Evolutionary conservation across 495 filamentous ascomycete genomes (phyloP).

Genomic region (Lentithecium fluviatile): DNA sequence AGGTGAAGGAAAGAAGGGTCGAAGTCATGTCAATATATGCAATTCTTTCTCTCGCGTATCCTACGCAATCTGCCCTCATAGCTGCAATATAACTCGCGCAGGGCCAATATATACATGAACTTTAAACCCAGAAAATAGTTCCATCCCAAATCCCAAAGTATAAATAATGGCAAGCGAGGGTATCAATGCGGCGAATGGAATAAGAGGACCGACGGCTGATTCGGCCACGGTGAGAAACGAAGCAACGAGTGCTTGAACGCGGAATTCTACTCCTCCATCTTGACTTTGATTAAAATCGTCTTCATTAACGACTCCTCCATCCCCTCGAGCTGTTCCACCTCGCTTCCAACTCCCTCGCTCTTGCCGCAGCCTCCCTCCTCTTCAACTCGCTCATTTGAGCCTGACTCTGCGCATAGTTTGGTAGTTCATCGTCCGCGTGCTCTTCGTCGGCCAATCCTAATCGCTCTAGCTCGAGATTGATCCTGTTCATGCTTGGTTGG

Average conservation of each 20-base stretch:
- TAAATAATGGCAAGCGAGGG: slow-evolving; percentile 32
- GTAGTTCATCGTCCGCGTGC: slow-evolving; percentile 39
- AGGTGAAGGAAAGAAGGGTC: too few species aligned
- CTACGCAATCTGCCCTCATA: too few species aligned
- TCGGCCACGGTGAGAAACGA: background rate
- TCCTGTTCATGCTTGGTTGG: slow-evolving; percentile 13
- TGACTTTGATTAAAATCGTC: background rate
- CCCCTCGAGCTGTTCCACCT: slow-evolving; percentile 35
- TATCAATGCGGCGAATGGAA: slow-evolving; percentile 31
- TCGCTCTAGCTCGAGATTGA: slow-evolving; percentile 33
- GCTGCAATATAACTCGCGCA: too few species aligned
- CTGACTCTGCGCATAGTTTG: slow-evolving; percentile 43
- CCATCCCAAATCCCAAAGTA: slow-evolving; percentile 12
- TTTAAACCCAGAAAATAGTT: background rate
- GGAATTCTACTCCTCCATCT: background rate
- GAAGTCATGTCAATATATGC: too few species aligned
- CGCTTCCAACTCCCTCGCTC: slow-evolving; percentile 40
- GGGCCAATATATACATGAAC: too few species aligned
- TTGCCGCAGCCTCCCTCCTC: slow-evolving; percentile 34
- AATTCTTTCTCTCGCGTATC: too few species aligned
- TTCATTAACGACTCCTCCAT: slow-evolving; percentile 27
- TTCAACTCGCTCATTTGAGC: slow-evolving; percentile 37
- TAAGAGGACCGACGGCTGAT: background rate
- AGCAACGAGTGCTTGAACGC: background rate
- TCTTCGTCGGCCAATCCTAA: slow-evolving; percentile 25